Percentiles rank a stretch among this genome's conserved stretches.
phyloP scores from a whole-genome alignment of 768 basidiomycete genomes.

The Suillus discolor region DNA sequence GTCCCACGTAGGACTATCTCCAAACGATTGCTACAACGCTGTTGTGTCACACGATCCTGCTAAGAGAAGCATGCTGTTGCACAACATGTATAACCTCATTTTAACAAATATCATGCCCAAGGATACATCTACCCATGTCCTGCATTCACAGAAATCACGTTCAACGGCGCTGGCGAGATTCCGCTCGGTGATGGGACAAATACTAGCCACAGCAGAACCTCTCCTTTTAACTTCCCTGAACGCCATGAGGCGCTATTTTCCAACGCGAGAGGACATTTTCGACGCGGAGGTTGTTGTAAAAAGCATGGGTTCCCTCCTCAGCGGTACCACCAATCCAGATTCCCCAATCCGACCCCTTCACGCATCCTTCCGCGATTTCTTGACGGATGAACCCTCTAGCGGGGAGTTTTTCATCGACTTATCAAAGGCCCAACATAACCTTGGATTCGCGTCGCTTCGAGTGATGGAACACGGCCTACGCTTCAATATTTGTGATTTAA shows the following conservation, averaged over 20 bases:
- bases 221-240: constrained; percentile 2
- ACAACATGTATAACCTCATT: background rate
- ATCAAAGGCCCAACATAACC: constrained; percentile 15
- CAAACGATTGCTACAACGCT: background rate
- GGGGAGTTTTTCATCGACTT: constrained; percentile 17
- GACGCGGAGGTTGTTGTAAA: background rate
- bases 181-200: constrained; percentile 3
- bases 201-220: constrained; percentile 4
- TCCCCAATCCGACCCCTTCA: constrained; percentile 24
- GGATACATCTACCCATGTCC: background rate
- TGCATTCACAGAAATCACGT: background rate
- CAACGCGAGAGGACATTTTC: background rate
- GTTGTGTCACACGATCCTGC: background rate
- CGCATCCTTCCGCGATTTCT: constrained; percentile 31
- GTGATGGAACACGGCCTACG: constrained; percentile 32
- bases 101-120: background rate
- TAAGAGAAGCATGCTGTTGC: background rate
- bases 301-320: constrained; percentile 12
- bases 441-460: constrained; percentile 25
- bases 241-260: background rate
- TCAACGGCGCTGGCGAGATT: background rate
- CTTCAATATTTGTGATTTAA: constrained; percentile 39
- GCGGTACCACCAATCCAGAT: background rate
- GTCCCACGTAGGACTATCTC: background rate
- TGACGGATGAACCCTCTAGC: constrained; percentile 16